phyloP scores from a whole-genome alignment of 2,329 filamentous ascomycete genomes.

The Botrytis medusae region DNA sequence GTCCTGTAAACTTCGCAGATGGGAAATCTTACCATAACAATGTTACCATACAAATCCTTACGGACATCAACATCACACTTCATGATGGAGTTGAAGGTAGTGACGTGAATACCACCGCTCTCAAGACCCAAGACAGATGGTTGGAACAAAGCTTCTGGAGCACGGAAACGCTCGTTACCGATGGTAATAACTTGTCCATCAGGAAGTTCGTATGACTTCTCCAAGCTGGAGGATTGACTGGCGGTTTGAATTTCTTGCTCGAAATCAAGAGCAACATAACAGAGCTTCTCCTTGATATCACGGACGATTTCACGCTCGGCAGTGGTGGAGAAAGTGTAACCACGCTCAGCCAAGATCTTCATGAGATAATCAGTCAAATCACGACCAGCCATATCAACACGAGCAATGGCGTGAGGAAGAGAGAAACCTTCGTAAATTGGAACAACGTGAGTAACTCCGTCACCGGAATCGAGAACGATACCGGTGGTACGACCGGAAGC shows the following conservation, averaged over 20 bases:
- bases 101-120: conserved; percentile 98
- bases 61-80: conserved; percentile 99
- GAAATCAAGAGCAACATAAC: conserved; percentile 99
- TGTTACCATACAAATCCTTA: conserved; percentile 99
- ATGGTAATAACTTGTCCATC: conserved; percentile 99
- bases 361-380: conserved; percentile 99
- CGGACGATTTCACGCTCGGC: conserved; percentile 99
- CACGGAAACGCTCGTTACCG: conserved; percentile 99
- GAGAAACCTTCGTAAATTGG: conserved; percentile 99
- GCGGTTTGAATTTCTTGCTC: conserved; percentile 99
- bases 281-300: conserved; percentile 99
- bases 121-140: conserved; percentile 97
- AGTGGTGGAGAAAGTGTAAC: conserved; percentile 99
- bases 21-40: conserved; percentile 85
- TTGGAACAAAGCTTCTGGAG: conserved; percentile 99
- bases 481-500: conserved; percentile 99
- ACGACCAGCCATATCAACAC: conserved; percentile 99
- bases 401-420: conserved; percentile 98
- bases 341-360: conserved; percentile 99
- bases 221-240: conserved; percentile 95
- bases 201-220: conserved; percentile 99
- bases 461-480: conserved; percentile 99
- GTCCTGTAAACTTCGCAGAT: conserved; percentile 14
- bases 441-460: conserved; percentile 99
- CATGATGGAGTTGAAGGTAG: conserved; percentile 99